Evolutionary conservation across 345 rosid genomes (phyloP).

Genomic region (Bruguiera parviflora): DNA sequence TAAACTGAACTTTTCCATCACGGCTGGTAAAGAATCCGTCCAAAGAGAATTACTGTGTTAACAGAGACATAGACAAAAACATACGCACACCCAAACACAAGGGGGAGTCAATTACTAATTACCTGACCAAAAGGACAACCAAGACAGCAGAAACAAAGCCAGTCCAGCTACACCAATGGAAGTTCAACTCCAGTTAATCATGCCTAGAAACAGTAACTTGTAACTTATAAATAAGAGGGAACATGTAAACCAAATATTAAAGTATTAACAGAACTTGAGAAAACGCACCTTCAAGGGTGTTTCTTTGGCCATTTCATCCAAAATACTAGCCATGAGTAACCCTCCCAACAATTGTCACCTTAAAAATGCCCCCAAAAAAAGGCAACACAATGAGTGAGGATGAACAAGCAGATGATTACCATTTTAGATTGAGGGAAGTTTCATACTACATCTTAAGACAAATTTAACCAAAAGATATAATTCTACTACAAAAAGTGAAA

Average conservation of each 20-base stretch:
- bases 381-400: background rate
- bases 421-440: background rate
- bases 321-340: slow-evolving; percentile 35
- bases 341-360: slow-evolving; percentile 36
- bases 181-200: slow-evolving; percentile 94
- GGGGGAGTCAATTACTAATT: background rate
- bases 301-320: slow-evolving; percentile 32
- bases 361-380: background rate
- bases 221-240: slow-evolving; percentile 5
- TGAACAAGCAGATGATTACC: too few species aligned
- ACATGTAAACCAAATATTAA: background rate
- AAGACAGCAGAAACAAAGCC: slow-evolving; percentile 73
- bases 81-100: background rate
- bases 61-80: too few species aligned
- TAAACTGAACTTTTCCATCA: slow-evolving; percentile 50
- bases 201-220: slow-evolving; percentile 43
- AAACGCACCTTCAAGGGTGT: slow-evolving; percentile 33
- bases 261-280: slow-evolving; percentile 7
- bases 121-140: slow-evolving; percentile 77
- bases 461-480: too few species aligned
- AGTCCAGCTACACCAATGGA: slow-evolving; percentile 91
- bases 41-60: background rate
- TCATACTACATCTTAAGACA: background rate
- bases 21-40: slow-evolving; percentile 75
- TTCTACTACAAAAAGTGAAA: too few species aligned